Evolutionary conservation across 2,329 filamentous ascomycete genomes (phyloP).

Genomic region (Chaetomium sp.): DNA sequence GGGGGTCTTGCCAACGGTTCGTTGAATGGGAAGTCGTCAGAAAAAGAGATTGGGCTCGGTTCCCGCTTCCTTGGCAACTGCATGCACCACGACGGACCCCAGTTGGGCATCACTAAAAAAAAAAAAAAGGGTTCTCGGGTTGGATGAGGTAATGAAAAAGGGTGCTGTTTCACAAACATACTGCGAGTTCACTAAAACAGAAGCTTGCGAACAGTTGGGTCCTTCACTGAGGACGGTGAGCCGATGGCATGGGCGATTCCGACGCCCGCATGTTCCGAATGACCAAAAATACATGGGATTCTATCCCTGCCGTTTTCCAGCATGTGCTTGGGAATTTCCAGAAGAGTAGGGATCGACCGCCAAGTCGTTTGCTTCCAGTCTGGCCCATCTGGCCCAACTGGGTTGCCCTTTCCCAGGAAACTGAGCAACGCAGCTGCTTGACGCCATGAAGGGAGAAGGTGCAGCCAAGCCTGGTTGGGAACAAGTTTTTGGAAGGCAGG

Average conservation of each 20-base stretch:
- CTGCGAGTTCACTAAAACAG: background rate
- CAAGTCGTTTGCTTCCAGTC: conserved; percentile 17
- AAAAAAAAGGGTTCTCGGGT: background rate
- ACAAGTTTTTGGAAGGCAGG: background rate
- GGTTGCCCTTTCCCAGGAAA: conserved; percentile 2
- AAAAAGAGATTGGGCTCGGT: background rate
- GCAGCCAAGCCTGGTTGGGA: background rate
- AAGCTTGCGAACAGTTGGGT: background rate
- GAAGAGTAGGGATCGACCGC: conserved; percentile 17
- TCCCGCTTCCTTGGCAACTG: background rate
- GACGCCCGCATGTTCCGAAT: background rate
- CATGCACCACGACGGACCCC: background rate
- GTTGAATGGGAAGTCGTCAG: background rate
- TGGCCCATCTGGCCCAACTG: background rate
- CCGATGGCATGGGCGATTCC: background rate
- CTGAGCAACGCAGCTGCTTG: background rate
- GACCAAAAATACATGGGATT: conserved; percentile 1
- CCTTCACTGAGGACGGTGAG: background rate
- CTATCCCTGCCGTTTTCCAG: background rate
- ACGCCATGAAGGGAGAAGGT: background rate
- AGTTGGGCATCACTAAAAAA: background rate
- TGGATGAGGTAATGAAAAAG: conserved; percentile 12
- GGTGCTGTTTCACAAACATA: background rate
- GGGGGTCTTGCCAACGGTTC: background rate
- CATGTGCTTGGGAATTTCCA: background rate